Evolutionary conservation across 2,329 filamentous ascomycete genomes (phyloP).

Genomic region (Esteya vermicola): DNA sequence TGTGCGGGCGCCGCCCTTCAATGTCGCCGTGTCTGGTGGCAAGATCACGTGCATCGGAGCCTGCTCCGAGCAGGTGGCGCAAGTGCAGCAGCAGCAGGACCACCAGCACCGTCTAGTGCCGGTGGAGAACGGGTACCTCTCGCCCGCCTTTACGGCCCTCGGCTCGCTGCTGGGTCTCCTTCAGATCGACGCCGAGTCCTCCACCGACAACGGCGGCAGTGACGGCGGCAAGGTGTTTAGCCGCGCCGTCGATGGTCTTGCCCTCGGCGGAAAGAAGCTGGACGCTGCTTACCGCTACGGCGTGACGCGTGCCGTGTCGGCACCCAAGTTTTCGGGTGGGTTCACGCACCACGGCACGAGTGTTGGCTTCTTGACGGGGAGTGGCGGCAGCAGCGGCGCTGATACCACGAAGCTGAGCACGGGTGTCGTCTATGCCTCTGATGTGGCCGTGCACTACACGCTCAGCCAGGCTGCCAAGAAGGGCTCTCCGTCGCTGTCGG

Average conservation of each 20-base stretch:
- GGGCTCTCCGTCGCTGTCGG: slow-evolving; percentile 35
- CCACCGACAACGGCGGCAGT: slow-evolving; percentile 34
- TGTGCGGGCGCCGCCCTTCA: too few relatives aligned
- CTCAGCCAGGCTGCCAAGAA: slow-evolving; percentile 32
- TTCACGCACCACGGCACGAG: slow-evolving; percentile 40
- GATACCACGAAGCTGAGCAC: slow-evolving; percentile 28
- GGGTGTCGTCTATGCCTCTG: slow-evolving; percentile 36
- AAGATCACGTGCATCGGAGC: slow-evolving; percentile 40
- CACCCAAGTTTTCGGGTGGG: slow-evolving; percentile 29
- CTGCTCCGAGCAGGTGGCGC: slow-evolving; percentile 29
- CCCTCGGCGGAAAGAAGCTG: slow-evolving; percentile 41
- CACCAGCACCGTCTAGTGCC: slow-evolving; percentile 22
- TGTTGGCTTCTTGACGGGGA: slow-evolving; percentile 41
- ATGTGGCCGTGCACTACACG: slow-evolving; percentile 41
- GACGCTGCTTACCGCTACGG: slow-evolving; percentile 37
- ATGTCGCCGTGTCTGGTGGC: slow-evolving; percentile 38
- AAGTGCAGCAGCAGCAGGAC: slow-evolving; percentile 13
- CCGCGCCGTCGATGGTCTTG: slow-evolving; percentile 42
- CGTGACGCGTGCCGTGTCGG: slow-evolving; percentile 43
- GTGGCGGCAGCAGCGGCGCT: too few relatives aligned
- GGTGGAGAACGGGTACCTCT: slow-evolving; percentile 46
- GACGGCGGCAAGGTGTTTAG: slow-evolving; percentile 31
- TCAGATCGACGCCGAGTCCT: slow-evolving; percentile 44
- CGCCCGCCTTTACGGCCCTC: slow-evolving; percentile 44
- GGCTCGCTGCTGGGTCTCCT: slow-evolving; percentile 46